Conservation (phyloP, 2,329 filamentous ascomycete species). For the Cryphonectria carpinicola region DNA sequence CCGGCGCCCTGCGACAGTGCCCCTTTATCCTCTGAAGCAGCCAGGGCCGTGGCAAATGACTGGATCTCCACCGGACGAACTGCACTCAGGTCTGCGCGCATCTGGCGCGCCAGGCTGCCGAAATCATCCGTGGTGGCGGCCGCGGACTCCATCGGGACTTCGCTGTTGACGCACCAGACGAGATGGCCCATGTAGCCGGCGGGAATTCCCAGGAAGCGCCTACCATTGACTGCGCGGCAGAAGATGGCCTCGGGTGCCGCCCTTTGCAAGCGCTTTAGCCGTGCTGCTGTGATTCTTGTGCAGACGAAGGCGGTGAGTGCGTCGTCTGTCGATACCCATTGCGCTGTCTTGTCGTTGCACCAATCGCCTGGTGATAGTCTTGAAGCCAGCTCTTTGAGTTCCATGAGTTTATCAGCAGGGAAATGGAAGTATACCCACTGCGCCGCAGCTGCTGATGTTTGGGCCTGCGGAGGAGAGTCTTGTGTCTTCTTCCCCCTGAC, state of each 20-base stretch:
- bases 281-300: conserved; percentile 18
- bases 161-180: conserved; percentile 17
- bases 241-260: conserved; percentile 8
- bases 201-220: conserved; percentile 14
- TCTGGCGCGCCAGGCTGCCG: conserved; percentile 5
- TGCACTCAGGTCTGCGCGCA: conserved; percentile 16
- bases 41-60: conserved; percentile 22
- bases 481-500: not conserved
- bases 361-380: not conserved
- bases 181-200: conserved; percentile 22
- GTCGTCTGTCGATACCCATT: conserved; percentile 27
- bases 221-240: conserved; percentile 19
- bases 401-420: not conserved
- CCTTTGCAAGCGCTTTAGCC: conserved; percentile 18
- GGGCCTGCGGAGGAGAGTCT: not conserved
- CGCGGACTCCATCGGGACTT: conserved; percentile 8
- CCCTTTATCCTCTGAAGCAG: conserved; percentile 22
- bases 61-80: conserved; percentile 17
- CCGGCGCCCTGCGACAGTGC: conserved; percentile 14
- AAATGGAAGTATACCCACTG: conserved; percentile 30
- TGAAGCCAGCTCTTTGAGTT: conserved; percentile 20
- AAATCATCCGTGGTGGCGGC: conserved; percentile 16
- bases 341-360: not conserved
- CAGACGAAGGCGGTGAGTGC: conserved; percentile 20
- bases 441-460: not conserved